Base-by-base conservation (phyloP, 805 yeast genomes). In the Hanseniaspora lachancei region DNA sequence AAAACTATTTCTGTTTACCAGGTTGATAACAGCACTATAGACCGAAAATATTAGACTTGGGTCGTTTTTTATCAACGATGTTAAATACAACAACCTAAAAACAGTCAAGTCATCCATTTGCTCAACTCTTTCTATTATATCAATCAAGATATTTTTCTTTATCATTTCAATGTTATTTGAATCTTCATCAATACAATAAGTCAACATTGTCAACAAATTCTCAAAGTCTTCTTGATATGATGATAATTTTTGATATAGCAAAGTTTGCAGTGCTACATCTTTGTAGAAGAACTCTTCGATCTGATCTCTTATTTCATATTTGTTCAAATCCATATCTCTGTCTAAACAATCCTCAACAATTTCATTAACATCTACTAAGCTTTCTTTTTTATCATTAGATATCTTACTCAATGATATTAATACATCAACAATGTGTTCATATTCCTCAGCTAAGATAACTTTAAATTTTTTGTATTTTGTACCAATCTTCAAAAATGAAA, bases 221-320 rank as follows among this genome's bases (percentile, higher is more conserved):
- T 50, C 54, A 21, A 16, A 21, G 38, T 50, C 27, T 34, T 46
- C 21, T 8, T 34, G 49, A 20, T 44, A 44, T 23, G 44, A 23
- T 5, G 36, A 3, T 34, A 50, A 8, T 9, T 23, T 43, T 10
- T 51, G 21, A 12, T 24, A 15, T 8, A 51, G 15, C 7, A 24
- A 15, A 13, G 12, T 27, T 38, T 52, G 55, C 5, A 21, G 46
- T n/a, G 38, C 21, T 36, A n/a, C n/a, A n/a, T 27, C 15, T 12
- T 29, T 39, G 12, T 49, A 24, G 23, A 49, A 49, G 36, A 43
- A 32, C 6, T 15, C 20, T 44, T 49, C 54, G 18, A 55, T 43
- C 34, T 55, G 58, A 38, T 54, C 52, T 36, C 57, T 47, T 12
- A 54, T 15, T n/a, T n/a, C 29, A 32, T 35, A 42, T 23, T n/a